A percentile compares a stretch with the other conserved stretches of the same genome.
These are phyloP conservation scores for Wickerhamiella qilinensis DNA, from an alignment of 805 yeast species.

Conservation along the genomic window DNA sequence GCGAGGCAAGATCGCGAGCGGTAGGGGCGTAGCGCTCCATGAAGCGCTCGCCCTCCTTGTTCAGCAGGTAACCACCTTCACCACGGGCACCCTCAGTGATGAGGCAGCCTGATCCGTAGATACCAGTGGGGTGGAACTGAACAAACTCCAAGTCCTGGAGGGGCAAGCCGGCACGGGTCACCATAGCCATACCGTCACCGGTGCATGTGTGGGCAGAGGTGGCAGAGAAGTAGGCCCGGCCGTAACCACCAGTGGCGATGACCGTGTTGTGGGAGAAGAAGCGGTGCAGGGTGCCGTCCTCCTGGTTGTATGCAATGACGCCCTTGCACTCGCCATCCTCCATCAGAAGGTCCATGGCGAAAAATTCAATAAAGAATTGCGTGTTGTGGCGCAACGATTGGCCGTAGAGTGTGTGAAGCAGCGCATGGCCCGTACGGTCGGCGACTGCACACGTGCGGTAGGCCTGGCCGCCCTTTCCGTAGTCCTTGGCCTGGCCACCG, in stretches of 20 bases:
- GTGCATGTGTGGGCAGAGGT: constrained; percentile 99
- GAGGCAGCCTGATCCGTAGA: constrained; percentile 96
- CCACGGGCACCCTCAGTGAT: constrained; percentile 99
- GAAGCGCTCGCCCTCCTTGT: constrained; percentile 97
- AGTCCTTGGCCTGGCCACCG: constrained; percentile 93
- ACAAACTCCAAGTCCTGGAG: constrained; percentile 94
- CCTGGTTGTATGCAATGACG: constrained; percentile 94
- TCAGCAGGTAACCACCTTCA: constrained; percentile 96
- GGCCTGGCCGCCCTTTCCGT: constrained; percentile 98
- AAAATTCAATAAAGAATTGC: constrained; percentile 93
- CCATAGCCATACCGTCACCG: constrained; percentile 99
- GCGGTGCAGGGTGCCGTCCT: constrained; percentile 96
- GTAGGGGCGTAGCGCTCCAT: constrained; percentile 99
- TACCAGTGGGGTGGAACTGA: constrained; percentile 99
- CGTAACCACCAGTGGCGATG: constrained; percentile 97
- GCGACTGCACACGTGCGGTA: constrained; percentile 99
- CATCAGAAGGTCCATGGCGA: constrained; percentile 86
- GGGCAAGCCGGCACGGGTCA: constrained; percentile 94
- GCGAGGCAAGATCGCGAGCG: constrained; percentile 94
- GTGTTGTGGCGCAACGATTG: constrained; percentile 94
- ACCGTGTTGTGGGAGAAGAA: constrained; percentile 94
- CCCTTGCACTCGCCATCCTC: constrained; percentile 94
- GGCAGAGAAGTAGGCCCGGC: constrained; percentile 96
- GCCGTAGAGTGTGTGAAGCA: constrained; percentile 89
- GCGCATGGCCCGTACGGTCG: constrained; percentile 96